These are phyloP conservation scores for Pythium diclinum DNA, from an alignment of 352 stramenopile species.

Conservation along the genomic window DNA sequence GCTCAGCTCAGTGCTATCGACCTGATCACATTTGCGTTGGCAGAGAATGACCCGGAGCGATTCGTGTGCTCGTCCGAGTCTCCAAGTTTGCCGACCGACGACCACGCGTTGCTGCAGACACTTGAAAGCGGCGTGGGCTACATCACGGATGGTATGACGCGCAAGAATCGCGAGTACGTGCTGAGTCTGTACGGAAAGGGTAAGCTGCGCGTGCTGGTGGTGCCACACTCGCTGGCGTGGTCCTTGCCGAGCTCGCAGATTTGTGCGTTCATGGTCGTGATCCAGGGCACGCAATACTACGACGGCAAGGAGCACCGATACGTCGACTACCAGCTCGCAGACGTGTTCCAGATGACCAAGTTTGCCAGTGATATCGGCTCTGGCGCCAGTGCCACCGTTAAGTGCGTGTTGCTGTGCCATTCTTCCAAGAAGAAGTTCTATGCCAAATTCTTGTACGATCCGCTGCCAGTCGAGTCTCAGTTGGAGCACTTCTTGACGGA, in stretches of 20 bases:
- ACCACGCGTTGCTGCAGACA: constrained; percentile 93
- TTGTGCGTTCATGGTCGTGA: constrained; percentile 91
- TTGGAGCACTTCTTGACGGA: constrained; percentile 98
- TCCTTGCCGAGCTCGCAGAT: constrained; percentile 67
- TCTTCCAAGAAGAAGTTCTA: constrained; percentile 98
- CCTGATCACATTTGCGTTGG: constrained; percentile 95
- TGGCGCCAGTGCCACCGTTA: constrained; percentile 64
- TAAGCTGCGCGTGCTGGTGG: constrained; percentile 92
- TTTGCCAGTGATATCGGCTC: constrained; percentile 48
- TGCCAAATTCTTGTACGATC: constrained; percentile 99
- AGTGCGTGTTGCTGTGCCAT: constrained; percentile 96
- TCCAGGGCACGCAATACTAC: constrained; percentile 98
- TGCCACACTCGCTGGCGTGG: constrained; percentile 94
- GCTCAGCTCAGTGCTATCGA: constrained; percentile 98
- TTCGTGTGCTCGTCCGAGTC: constrained; percentile 47
- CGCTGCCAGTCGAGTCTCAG: constrained; percentile 98
- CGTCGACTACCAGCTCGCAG: constrained; percentile 96
- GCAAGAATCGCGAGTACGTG: constrained; percentile 89
- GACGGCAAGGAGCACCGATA: constrained; percentile 95
- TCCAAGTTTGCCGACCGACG: constrained; percentile 61
- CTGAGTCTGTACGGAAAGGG: constrained; percentile 85
- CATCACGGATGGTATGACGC: constrained; percentile 91
- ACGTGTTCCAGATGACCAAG: constrained; percentile 98
- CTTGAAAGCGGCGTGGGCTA: constrained; percentile 95
- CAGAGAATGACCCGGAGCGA: constrained; percentile 71